Conservation (phyloP, 2,329 filamentous ascomycete genomes). For the Trichoderma pleuroti region DNA sequence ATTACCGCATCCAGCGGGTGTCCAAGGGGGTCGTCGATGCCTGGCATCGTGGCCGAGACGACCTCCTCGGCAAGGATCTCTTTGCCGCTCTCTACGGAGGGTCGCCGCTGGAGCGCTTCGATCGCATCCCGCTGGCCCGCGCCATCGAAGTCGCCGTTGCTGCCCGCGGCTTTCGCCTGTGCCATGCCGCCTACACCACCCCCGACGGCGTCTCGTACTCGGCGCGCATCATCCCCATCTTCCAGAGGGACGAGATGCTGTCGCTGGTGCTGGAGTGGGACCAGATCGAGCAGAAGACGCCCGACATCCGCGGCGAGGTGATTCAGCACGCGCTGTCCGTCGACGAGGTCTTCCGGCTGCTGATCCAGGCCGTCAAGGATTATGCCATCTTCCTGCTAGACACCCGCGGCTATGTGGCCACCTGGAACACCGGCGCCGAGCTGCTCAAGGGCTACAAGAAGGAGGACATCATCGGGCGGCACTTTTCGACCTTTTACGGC, state of each 20-base stretch:
- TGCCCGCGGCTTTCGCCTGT: slow-evolving; percentile 26
- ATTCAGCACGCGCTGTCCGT: slow-evolving; percentile 35
- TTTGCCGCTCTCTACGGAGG: slow-evolving; percentile 28
- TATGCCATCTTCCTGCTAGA: slow-evolving; percentile 63
- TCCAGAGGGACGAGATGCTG: slow-evolving; percentile 29
- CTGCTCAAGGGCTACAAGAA: slow-evolving; percentile 53
- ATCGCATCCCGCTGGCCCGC: slow-evolving; percentile 27
- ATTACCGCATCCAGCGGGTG: slow-evolving; percentile 30
- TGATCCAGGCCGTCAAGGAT: slow-evolving; percentile 59
- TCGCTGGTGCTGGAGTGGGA: slow-evolving; percentile 34
- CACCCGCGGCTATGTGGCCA: slow-evolving; percentile 50
- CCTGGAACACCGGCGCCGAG: slow-evolving; percentile 56
- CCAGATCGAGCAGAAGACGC: slow-evolving; percentile 20
- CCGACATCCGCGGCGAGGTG: slow-evolving; percentile 21
- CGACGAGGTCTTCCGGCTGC: slow-evolving; percentile 56
- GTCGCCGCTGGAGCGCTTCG: slow-evolving; percentile 26
- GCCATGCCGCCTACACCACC: slow-evolving; percentile 22
- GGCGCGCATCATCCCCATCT: slow-evolving; percentile 33
- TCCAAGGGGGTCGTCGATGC: slow-evolving; percentile 30
- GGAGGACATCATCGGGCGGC: slow-evolving; percentile 54
- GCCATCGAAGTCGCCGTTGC: slow-evolving; percentile 31
- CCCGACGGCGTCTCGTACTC: slow-evolving; percentile 26
- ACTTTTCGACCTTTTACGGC: slow-evolving; percentile 57
- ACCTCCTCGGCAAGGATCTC: slow-evolving; percentile 31
- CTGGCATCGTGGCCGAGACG: slow-evolving; percentile 27